Evolutionary conservation across 2,329 filamentous ascomycete genomes (phyloP).

Genomic region (Neonectria coccinea): DNA sequence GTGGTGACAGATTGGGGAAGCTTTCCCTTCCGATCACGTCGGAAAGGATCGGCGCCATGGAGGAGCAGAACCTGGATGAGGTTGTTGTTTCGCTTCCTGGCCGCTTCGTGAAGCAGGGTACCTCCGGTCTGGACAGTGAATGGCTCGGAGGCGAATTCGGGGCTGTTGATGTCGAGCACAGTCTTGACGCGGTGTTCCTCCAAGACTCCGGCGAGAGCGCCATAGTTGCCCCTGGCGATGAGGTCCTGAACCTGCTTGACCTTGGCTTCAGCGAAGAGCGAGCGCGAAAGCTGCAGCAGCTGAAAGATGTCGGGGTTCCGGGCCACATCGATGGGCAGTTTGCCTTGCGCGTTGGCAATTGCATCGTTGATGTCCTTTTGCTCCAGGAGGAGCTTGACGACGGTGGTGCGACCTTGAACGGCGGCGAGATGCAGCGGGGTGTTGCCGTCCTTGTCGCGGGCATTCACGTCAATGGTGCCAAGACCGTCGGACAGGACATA

Average conservation of each 20-base stretch:
- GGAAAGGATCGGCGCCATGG: slow-evolving; percentile 95
- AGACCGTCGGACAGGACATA: slow-evolving; percentile 86
- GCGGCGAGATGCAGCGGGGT: slow-evolving; percentile 92
- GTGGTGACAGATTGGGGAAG: slow-evolving; percentile 96
- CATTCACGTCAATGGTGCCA: slow-evolving; percentile 82
- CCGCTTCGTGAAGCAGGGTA: slow-evolving; percentile 92
- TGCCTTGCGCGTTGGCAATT: slow-evolving; percentile 84
- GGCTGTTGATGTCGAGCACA: slow-evolving; percentile 90
- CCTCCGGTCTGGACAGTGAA: slow-evolving; percentile 85
- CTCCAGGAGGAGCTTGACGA: slow-evolving; percentile 87
- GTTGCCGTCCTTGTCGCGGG: slow-evolving; percentile 92
- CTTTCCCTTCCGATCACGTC: slow-evolving; percentile 93
- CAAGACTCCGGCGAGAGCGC: slow-evolving; percentile 80
- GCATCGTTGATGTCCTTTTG: slow-evolving; percentile 89
- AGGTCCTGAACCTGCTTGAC: slow-evolving; percentile 86
- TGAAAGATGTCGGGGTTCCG: slow-evolving; percentile 96
- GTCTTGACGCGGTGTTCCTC: slow-evolving; percentile 88
- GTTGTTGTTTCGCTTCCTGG: slow-evolving; percentile 85
- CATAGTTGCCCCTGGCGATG: slow-evolving; percentile 79
- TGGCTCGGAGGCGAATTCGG: slow-evolving; percentile 86
- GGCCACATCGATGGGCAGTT: slow-evolving; percentile 87
- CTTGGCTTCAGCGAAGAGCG: slow-evolving; percentile 88
- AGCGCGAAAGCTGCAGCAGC: slow-evolving; percentile 88
- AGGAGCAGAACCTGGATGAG: slow-evolving; percentile 91
- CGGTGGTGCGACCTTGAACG: slow-evolving; percentile 79